These are phyloP conservation scores for Pseudogymnoascus sp. DNA, from an alignment of 2,329 filamentous ascomycete species.

Conservation along the genomic window DNA sequence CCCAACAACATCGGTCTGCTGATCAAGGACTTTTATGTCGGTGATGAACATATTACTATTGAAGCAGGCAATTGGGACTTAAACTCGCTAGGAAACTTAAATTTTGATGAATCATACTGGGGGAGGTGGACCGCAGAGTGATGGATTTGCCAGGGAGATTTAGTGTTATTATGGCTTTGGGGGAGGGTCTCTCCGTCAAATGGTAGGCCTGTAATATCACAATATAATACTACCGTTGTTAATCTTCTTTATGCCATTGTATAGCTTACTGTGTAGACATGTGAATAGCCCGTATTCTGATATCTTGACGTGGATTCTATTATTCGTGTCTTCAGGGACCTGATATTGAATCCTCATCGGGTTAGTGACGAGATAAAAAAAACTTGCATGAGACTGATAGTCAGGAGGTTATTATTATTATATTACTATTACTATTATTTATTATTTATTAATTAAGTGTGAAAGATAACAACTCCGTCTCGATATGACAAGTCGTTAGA, in stretches of 20 bases:
- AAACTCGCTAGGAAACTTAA: not conserved
- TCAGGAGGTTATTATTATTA: not conserved
- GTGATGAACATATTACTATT: constrained; percentile 6
- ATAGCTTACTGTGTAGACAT: not conserved
- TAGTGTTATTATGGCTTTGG: not conserved
- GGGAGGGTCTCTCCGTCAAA: not conserved
- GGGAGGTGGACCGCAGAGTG: constrained; percentile 2
- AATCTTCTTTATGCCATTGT: not conserved
- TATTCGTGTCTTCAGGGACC: not conserved
- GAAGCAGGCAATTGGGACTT: not conserved
- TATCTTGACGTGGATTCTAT: not conserved
- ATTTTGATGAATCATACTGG: not conserved
- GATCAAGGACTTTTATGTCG: constrained; percentile 9
- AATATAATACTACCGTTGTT: not conserved
- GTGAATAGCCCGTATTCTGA: not conserved
- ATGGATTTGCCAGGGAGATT: not conserved
- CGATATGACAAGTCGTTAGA: not conserved
- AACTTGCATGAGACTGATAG: not conserved
- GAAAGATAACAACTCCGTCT: not conserved
- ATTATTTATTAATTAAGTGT: not conserved
- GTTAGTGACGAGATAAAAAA: not conserved
- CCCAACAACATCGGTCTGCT: not conserved
- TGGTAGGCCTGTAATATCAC: not conserved
- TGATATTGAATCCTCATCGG: not conserved
- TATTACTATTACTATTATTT: not conserved